These are phyloP conservation scores for Nannizzia gypsea DNA, from an alignment of 2,329 filamentous ascomycete genomes.

Conservation along the genomic window DNA sequence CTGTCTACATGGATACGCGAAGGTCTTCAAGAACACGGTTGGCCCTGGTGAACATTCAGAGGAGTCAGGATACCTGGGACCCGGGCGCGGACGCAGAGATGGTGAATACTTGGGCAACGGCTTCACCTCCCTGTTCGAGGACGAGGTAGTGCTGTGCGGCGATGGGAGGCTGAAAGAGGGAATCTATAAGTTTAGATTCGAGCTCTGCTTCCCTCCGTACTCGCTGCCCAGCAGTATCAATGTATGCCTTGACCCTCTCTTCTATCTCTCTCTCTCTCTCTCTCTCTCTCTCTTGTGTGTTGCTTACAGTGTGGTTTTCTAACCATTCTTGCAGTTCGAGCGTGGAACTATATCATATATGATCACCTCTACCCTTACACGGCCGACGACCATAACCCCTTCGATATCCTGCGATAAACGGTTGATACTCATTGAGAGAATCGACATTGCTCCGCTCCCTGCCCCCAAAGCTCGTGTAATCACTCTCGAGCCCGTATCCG, in stretches of 20 bases:
- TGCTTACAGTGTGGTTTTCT: background rate
- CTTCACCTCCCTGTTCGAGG: constrained; percentile 52
- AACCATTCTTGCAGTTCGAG: constrained; percentile 59
- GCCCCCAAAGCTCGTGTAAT: constrained; percentile 71
- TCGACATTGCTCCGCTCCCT: constrained; percentile 68
- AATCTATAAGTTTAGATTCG: constrained; percentile 55
- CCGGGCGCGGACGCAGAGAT: constrained; percentile 42
- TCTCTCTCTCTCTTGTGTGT: background rate
- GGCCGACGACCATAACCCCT: constrained; percentile 73
- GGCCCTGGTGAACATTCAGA: constrained; percentile 44
- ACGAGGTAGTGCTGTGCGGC: constrained; percentile 52
- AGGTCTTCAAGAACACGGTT: constrained; percentile 52
- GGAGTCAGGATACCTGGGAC: constrained; percentile 40
- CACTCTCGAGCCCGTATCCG: constrained; percentile 76
- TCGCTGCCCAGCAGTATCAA: constrained; percentile 77
- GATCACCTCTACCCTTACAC: constrained; percentile 77
- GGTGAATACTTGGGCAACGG: constrained; percentile 52
- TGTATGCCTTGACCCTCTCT: constrained; percentile 46
- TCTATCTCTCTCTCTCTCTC: background rate
- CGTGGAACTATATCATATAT: constrained; percentile 86
- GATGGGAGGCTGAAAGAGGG: constrained; percentile 52
- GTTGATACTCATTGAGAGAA: constrained; percentile 64
- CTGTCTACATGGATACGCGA: constrained; percentile 52
- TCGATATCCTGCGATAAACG: constrained; percentile 70
- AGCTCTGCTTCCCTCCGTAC: constrained; percentile 49